phyloP scores from a whole-genome alignment of 31 red algal species.

The Porphyra umbilicalis region DNA sequence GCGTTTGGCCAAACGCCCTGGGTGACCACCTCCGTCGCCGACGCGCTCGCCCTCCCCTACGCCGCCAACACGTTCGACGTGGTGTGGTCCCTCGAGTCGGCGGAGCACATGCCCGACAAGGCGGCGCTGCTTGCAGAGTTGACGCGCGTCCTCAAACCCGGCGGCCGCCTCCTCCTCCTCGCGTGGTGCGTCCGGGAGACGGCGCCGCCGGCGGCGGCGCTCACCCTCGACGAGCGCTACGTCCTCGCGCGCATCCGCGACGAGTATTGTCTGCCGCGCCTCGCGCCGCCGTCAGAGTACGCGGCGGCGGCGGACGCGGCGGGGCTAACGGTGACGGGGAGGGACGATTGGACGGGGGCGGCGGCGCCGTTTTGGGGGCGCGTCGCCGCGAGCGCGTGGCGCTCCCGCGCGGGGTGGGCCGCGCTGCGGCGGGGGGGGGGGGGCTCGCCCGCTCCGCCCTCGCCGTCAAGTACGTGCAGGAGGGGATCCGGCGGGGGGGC shows the following conservation, averaged over 20 bases:
- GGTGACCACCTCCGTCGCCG: slow-evolving; percentile 42
- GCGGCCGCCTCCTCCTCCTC: slow-evolving; percentile 56
- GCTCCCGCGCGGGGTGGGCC: slow-evolving; percentile 19
- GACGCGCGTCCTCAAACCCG: slow-evolving; percentile 67
- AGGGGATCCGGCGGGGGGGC: slow-evolving; percentile 34
- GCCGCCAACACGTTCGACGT: slow-evolving; percentile 70
- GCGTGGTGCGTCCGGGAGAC: slow-evolving; percentile 87
- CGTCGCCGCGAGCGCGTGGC: slow-evolving; percentile 54
- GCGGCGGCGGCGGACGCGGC: slow-evolving; percentile 41
- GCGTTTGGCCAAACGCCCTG: slow-evolving; percentile 24
- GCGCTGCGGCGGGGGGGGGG: slow-evolving; percentile 48
- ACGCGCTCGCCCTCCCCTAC: slow-evolving; percentile 62
- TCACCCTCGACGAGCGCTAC: slow-evolving; percentile 47
- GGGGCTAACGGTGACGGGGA: slow-evolving; percentile 26
- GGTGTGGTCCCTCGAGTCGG: slow-evolving; percentile 85
- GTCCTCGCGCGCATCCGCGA: slow-evolving; percentile 66
- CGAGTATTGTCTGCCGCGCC: slow-evolving; percentile 62
- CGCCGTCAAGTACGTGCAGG: slow-evolving; percentile 63
- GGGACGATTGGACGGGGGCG: slow-evolving; percentile 63
- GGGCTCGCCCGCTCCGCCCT: slow-evolving; percentile 65
- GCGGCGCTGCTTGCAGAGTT: slow-evolving; percentile 54
- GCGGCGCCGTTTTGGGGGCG: slow-evolving; percentile 81
- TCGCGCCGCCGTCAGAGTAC: slow-evolving; percentile 65
- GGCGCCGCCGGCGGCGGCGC: slow-evolving; percentile 18
- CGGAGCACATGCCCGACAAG: slow-evolving; percentile 92